phyloP scores from a whole-genome alignment of 2,329 filamentous ascomycete species.

The Talaromyces sp. region DNA sequence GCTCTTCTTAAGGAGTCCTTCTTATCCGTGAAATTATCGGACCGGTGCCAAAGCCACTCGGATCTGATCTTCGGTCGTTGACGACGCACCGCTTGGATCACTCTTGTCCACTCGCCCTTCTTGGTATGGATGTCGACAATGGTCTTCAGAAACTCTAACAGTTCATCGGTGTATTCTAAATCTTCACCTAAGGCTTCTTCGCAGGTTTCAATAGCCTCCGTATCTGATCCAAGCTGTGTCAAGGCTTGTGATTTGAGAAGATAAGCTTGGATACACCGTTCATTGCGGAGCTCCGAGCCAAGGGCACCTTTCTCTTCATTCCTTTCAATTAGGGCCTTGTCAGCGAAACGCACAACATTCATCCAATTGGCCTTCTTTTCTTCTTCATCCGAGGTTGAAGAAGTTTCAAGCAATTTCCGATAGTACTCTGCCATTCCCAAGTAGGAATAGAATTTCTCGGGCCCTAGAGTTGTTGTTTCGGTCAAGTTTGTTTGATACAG shows the following conservation, averaged over 20 bases:
- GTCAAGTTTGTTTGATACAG: not conserved
- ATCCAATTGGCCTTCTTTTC: not conserved
- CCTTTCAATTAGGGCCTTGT: not conserved
- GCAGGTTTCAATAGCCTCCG: not conserved
- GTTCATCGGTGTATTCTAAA: not conserved
- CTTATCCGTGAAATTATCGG: not conserved
- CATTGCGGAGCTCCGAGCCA: conserved; percentile 4
- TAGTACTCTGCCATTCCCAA: conserved; percentile 1
- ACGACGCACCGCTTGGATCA: conserved; percentile 1
- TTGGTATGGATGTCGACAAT: conserved; percentile 4
- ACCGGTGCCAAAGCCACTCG: not conserved
- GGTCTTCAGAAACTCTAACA: not conserved
- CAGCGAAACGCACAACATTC: not conserved
- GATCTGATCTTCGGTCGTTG: conserved; percentile 1
- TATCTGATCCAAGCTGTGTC: not conserved
- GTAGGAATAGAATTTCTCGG: conserved; percentile 4
- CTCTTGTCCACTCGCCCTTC: not conserved
- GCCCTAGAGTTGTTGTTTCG: not conserved
- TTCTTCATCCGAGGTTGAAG: not conserved
- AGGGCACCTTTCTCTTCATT: conserved; percentile 4
- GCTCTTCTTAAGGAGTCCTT: conserved; percentile 1
- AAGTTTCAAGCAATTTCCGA: not conserved
- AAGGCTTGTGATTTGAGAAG: conserved; percentile 2
- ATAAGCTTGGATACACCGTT: not conserved
- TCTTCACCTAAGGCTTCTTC: conserved; percentile 1